Evolutionary conservation across 2,329 filamentous ascomycete genomes (phyloP).

Genomic region (Microdochium bolleyi): DNA sequence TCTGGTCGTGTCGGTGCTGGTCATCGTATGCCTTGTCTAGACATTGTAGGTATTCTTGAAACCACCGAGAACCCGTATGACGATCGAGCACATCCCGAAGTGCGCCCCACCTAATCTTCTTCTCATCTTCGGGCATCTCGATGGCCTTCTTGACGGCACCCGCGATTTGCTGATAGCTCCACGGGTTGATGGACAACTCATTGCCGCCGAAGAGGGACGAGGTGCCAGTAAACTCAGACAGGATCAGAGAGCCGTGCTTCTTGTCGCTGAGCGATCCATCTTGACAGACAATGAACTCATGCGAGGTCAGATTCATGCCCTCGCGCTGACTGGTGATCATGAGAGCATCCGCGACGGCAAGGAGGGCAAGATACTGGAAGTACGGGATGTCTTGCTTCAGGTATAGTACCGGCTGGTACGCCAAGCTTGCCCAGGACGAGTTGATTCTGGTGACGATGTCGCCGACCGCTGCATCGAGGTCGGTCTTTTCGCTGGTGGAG

Average conservation of each 20-base stretch:
- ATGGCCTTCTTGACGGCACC: slow-evolving; percentile 78
- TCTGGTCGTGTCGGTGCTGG: slow-evolving; percentile 77
- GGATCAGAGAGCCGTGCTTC: slow-evolving; percentile 80
- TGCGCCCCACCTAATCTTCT: slow-evolving; percentile 63
- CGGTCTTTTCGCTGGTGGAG: slow-evolving; percentile 79
- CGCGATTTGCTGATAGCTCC: slow-evolving; percentile 86
- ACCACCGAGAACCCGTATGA: slow-evolving; percentile 83
- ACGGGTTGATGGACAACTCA: slow-evolving; percentile 84
- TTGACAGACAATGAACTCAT: slow-evolving; percentile 90
- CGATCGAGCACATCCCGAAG: slow-evolving; percentile 67
- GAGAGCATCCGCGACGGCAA: slow-evolving; percentile 82
- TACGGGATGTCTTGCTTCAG: slow-evolving; percentile 93
- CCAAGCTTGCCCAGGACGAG: slow-evolving; percentile 80
- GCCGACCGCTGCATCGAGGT: slow-evolving; percentile 80
- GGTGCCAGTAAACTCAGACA: slow-evolving; percentile 93
- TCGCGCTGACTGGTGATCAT: slow-evolving; percentile 95
- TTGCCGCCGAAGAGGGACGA: slow-evolving; percentile 75
- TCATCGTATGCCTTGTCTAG: slow-evolving; percentile 74
- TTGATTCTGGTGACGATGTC: slow-evolving; percentile 95
- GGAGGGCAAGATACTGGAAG: slow-evolving; percentile 82
- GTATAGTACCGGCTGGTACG: slow-evolving; percentile 88
- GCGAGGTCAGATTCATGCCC: slow-evolving; percentile 93
- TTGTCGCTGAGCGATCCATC: slow-evolving; percentile 68
- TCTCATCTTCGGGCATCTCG: slow-evolving; percentile 71
- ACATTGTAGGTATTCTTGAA: slow-evolving; percentile 62